phyloP scores from a whole-genome alignment of 768 basidiomycete species.

The Lentinula edodes region DNA sequence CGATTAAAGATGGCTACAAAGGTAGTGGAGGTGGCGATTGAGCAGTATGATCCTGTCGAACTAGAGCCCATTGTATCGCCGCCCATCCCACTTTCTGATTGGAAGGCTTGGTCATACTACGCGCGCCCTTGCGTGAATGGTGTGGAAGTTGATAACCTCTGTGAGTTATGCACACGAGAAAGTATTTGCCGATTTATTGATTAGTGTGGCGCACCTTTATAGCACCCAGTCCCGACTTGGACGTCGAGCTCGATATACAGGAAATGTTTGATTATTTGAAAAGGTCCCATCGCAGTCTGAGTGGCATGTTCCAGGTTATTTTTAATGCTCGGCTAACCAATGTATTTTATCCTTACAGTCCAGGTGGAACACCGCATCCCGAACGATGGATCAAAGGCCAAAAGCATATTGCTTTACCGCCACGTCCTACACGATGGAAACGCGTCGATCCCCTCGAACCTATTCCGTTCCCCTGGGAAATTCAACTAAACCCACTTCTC shows the following conservation, averaged over 20 bases:
- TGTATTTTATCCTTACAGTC: slow-evolving; percentile 20
- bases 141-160: slow-evolving; percentile 34
- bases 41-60: slow-evolving; percentile 8
- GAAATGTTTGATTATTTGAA: slow-evolving; percentile 22
- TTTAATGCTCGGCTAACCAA: background rate
- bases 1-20: background rate
- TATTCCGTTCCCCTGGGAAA: slow-evolving; percentile 41
- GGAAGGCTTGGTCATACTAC: slow-evolving; percentile 53
- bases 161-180: slow-evolving; percentile 24
- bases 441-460: slow-evolving; percentile 31
- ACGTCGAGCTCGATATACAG: slow-evolving; percentile 22
- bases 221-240: slow-evolving; percentile 18
- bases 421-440: slow-evolving; percentile 41
- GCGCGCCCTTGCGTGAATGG: slow-evolving; percentile 39
- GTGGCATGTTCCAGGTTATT: background rate
- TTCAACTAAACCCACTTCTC: slow-evolving; percentile 58
- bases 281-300: slow-evolving; percentile 1
- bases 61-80: slow-evolving; percentile 17
- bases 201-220: background rate
- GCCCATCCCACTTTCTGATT: slow-evolving; percentile 30
- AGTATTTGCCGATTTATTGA: background rate
- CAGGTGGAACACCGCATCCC: slow-evolving; percentile 26
- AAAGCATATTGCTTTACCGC: slow-evolving; percentile 44
- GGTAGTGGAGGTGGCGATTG: slow-evolving; percentile 6
- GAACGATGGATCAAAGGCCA: slow-evolving; percentile 46